A percentile compares a stretch with the other conserved stretches of the same genome.
Conservation (phyloP, 1,284 basidiomycete species). For the Pisolithus thermaeus region DNA sequence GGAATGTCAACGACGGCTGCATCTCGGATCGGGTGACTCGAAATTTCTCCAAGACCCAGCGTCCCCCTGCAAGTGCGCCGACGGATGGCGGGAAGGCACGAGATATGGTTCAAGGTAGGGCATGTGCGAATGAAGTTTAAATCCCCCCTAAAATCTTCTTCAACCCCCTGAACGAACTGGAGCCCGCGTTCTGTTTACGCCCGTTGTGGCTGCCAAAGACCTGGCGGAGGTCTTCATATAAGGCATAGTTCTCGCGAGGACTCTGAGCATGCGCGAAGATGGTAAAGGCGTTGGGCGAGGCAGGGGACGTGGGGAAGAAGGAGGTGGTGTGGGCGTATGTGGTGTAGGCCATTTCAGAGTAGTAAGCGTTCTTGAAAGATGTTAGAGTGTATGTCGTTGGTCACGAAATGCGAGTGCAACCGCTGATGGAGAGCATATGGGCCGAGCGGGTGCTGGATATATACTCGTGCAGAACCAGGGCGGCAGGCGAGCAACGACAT, state of each 20-base stretch:
- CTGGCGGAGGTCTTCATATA: slow-evolving; percentile 12
- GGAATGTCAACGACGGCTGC: no score
- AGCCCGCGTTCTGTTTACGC: slow-evolving; percentile 5
- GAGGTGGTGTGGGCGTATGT: slow-evolving; percentile 7
- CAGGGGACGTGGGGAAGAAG: slow-evolving; percentile 6
- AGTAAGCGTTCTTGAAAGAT: neutral
- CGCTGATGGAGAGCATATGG: neutral
- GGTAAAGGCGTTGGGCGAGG: slow-evolving; percentile 9
- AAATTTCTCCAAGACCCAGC: no score
- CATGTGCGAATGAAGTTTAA: neutral
- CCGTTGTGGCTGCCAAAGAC: slow-evolving; percentile 9
- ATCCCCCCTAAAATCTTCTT: slow-evolving; percentile 9
- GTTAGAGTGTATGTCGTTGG: neutral
- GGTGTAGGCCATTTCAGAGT: slow-evolving; percentile 10
- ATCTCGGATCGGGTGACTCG: no score
- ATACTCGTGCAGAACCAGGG: slow-evolving; percentile 3
- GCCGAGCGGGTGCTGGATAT: slow-evolving; percentile 5
- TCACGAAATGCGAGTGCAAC: neutral
- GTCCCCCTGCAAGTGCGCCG: no score
- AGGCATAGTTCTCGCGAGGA: slow-evolving; percentile 11
- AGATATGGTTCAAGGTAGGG: neutral
- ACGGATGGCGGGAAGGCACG: neutral
- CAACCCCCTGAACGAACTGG: slow-evolving; percentile 4
- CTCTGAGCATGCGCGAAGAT: slow-evolving; percentile 12
- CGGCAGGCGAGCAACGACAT: neutral